Conservation (phyloP, 768 basidiomycete genomes). For the Kwoniella shandongensis region DNA sequence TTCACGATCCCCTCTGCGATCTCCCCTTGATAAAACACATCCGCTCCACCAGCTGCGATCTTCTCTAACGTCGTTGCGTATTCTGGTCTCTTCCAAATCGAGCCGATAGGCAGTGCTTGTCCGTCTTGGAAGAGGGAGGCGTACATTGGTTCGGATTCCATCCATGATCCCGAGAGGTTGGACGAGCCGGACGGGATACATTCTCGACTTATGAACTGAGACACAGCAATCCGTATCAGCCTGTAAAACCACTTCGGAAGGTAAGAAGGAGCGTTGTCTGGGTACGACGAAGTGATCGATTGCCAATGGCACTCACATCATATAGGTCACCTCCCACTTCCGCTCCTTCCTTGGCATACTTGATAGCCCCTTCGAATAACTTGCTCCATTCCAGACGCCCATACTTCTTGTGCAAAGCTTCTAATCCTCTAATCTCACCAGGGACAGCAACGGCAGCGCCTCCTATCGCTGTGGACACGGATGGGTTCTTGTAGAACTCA, state of each 20-base stretch:
- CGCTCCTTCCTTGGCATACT: constrained; percentile 70
- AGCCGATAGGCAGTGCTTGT: constrained; percentile 19
- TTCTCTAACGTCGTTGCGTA: constrained; percentile 72
- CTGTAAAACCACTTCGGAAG: not conserved
- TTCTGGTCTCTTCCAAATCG: constrained; percentile 26
- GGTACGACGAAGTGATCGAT: not conserved
- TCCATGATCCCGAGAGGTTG: constrained; percentile 26
- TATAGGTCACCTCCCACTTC: constrained; percentile 43
- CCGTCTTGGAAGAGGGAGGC: constrained; percentile 28
- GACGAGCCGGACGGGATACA: constrained; percentile 23
- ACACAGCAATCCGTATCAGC: not conserved
- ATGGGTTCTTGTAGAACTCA: constrained; percentile 30
- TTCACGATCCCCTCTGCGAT: constrained; percentile 75
- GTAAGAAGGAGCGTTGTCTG: too few relatives aligned
- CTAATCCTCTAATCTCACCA: constrained; percentile 80
- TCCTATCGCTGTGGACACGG: constrained; percentile 57
- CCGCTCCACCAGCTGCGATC: constrained; percentile 73
- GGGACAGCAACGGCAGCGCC: constrained; percentile 84
- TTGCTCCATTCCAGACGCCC: constrained; percentile 73
- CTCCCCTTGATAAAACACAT: constrained; percentile 77
- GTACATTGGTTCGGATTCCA: constrained; percentile 25
- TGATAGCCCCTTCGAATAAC: constrained; percentile 70
- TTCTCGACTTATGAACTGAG: constrained; percentile 21
- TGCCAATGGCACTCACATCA: constrained; percentile 30
- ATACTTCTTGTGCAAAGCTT: constrained; percentile 74